Base-by-base conservation (phyloP, 2,329 filamentous ascomycete genomes). In the Fusarium nanum region DNA sequence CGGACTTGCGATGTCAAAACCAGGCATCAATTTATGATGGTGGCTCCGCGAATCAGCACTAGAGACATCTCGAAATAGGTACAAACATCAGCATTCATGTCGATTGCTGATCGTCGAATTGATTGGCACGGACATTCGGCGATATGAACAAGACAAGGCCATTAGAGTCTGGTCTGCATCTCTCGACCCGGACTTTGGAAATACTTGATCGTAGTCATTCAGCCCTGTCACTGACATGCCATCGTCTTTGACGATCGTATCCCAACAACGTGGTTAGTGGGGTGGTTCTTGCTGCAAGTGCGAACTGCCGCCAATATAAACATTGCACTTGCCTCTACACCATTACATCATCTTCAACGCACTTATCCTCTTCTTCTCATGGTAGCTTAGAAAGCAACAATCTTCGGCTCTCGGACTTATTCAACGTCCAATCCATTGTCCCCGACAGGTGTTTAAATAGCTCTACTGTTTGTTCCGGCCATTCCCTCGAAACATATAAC, bases 321-420 rank as follows among this genome's bases (percentile, higher is more conserved):
- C 41, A 42, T 42, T 37, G 41, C 41, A 44, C 41, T 46, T 42
- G 34, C 41, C 28, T 66, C 49, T 46, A 61, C 48, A 59, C 57
- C 44, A 70, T 66, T 71, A 67, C 74, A 70, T 73, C 67, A 76
- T 68, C 54, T 58, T 70, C 58, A 67, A 62, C 47, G 54, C 40
- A 28, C 41, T 60, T 47, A 54, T 58, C 45, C 46, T 54, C 34
- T 44, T 44, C 52, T 55, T 45, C 32, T n/a, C 34, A 25, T 69
- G 50, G 45, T 52, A 34, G 62, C 61, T 69, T 65, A 68, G 49
- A 64, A 59, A 64, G 53, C 60, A 73, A 53, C 28, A 47, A 50
- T 46, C 37, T 34, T 48, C 27, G 41, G n/a, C 34, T 40, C 22
- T 40, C 16, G 28, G 34, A 16, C 23, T 25, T 48, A 44, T 53